Evolutionary conservation across 2,329 filamentous ascomycete genomes (phyloP), one percentile per base, ranked within the genome.

Genomic region (Ascosphaera apis): DNA sequence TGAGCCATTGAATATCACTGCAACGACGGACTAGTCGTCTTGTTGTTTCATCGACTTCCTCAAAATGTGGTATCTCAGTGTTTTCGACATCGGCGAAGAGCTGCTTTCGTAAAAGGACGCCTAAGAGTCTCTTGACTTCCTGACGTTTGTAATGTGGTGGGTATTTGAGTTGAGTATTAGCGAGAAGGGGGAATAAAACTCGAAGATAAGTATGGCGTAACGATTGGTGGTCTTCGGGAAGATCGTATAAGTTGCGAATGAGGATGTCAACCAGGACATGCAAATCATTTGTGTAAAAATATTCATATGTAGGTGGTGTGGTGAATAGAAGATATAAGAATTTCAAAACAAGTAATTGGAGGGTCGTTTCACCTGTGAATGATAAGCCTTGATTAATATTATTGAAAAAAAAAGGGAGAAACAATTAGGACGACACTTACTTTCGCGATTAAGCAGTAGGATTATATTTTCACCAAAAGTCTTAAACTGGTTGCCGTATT

Each of bases 381-480:
- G 28, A 35, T 35, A 11, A 31, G 18, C 34, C 37, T 13, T 35
- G 37, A 37, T 48, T 39, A 48, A 45, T 21, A 17, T 15, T 31
- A 19, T 34, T 35, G 33, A 31, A 7, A 33, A 23, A 18, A 16
- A 19, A 31, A 12, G 15, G 27, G 36, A 19, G n/a, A n/a, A n/a
- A n/a, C n/a, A n/a, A n/a, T n/a, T n/a, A n/a, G n/a, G 3, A n/a
- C 9, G 30, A 21, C 12, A 40, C 45, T 27, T 51, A 65, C 63
- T 82, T 61, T 95, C 88, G 47, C 88, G 76, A 52, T 98, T 98
- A 28, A 98, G 66, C 1, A 98, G 67, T 3, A 98, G 63, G 43
- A 98, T 98, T 41, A 98, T 78, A 46, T 95, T 98, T 59, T 93
- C 86, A 36, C 88, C 88, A 60, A 98, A 98, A 0, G 86, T 93